Evolutionary conservation across 768 basidiomycete species (phyloP).

Genomic region (Lentinula lateritia): DNA sequence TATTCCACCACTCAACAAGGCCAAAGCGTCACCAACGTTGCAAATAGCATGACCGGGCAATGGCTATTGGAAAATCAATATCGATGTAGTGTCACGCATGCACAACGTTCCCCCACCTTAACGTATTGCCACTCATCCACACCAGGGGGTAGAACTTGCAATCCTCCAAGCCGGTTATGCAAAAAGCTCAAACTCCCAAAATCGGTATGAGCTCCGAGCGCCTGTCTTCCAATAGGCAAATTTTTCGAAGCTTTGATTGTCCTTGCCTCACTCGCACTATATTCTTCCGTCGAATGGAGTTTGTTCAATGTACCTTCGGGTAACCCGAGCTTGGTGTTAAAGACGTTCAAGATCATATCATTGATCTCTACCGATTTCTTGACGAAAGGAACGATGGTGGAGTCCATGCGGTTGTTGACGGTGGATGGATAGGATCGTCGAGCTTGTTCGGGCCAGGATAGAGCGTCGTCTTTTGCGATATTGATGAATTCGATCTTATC

Average conservation of each 20-base stretch:
- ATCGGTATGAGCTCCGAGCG: conserved; percentile 34
- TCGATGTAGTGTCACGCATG: neutral
- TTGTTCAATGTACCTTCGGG: conserved; percentile 30
- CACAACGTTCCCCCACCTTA: conserved; percentile 22
- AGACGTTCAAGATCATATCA: conserved; percentile 28
- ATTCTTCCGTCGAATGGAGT: conserved; percentile 26
- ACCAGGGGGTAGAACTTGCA: conserved; percentile 37
- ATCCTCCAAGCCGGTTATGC: conserved; percentile 37
- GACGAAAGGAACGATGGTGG: conserved; percentile 7
- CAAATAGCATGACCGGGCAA: conserved; percentile 39
- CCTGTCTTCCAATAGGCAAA: conserved; percentile 19
- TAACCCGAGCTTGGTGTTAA: conserved; percentile 35
- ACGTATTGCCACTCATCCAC: conserved; percentile 33
- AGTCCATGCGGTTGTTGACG: neutral
- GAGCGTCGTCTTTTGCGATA: conserved; percentile 40
- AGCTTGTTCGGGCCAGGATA: conserved; percentile 32
- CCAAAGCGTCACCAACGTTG: conserved; percentile 40
- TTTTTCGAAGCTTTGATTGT: conserved; percentile 32
- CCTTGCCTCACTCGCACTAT: conserved; percentile 37
- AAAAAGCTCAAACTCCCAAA: conserved; percentile 30
- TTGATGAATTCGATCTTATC: conserved; percentile 29
- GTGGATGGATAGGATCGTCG: conserved; percentile 38
- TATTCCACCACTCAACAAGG: conserved; percentile 40
- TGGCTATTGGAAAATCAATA: conserved; percentile 21
- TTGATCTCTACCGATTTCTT: conserved; percentile 33